Evolutionary conservation across 768 basidiomycete species (phyloP), one percentile per base, ranked within the genome.

Genomic region (Suillus subluteus): DNA sequence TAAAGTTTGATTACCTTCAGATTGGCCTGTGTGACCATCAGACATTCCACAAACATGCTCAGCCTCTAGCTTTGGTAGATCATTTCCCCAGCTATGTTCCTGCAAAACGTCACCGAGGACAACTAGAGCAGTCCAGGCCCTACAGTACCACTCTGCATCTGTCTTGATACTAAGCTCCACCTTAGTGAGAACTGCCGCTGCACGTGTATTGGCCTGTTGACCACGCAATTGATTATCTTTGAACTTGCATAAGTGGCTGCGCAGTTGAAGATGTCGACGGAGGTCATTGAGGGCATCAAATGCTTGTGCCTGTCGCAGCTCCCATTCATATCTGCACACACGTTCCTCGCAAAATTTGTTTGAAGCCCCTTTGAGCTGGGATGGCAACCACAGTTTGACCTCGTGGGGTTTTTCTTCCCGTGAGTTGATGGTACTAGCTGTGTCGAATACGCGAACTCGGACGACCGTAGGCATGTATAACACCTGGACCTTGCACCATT

Each of bases 401-500:
- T 62, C 30, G 2, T 62, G 18, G 15, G 59, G 59, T 44, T 62
- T 41, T 30, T 32, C 38, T 23, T 48, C 48, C 48, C 9, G 21
- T n/a, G 44, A n/a, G 44, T 21, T 46, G n/a, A 46, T 12, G n/a
- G 48, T 48, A 48, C 48, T 48, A 48, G 48, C 48, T 23, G 23
- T 23, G 13, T 48, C 5, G 12, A 12, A 48, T 23, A 11, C 5
- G 5, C 12, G n/a, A 48, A 48, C n/a, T 23, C 5, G 5, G 12
- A 23, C n/a, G 4, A 48, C 48, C 2, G 11, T 23, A n/a, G 78
- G 78, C 35, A 78, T 77, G 38, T 79, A 79, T 0, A 78, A 63
- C 4, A 68, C 61, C 59, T 79, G 79, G 16, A 76, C 65, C 1
- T 18, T 54, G 11, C 56, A 54, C 79, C 78, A 80, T 1, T 73